Base-by-base conservation (phyloP, 2,329 filamentous ascomycete genomes). In the Didymosphaeria variabile region DNA sequence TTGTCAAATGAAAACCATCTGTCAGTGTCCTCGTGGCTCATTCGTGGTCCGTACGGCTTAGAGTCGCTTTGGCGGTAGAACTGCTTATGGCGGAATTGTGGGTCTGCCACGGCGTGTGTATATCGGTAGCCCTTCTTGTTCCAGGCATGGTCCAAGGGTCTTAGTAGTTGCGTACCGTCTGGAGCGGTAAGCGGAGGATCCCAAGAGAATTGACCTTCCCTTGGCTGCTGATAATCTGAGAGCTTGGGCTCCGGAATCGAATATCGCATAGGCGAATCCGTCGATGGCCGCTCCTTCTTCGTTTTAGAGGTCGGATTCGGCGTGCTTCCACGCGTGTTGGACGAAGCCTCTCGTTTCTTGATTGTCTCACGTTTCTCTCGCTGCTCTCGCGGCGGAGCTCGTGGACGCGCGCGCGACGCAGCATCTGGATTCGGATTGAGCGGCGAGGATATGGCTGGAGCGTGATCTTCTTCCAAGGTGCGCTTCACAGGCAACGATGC, bases 11-110 rank as follows among this genome's bases (percentile, higher is more conserved):
- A 91, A 76, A 97, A 91, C 75, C 92, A 91, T 10, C 90, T 88
- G 36, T 94, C 92, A 36, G 91, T 90, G 79, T 99, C 95, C 76
- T 98, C 94, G 73, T 95, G 97, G 80, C 91, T 96, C 77, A 99
- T 90, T 58, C 93, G 90, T 5, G 95, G 87, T 34, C 90, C 88
- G 72, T 92, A 94, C 0, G 96, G 95, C 61, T 89, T 88, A 6
- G 92, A 88, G 74, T 98, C 95, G 46, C 93, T 95, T 62, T 93
- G 90, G 62, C 94, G 90, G 79, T 97, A 97, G 82, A 91, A 95
- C 71, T 96, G 87, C 65, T 89, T 93, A 65, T 93, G 92, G 7
- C 92, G 90, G 72, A 97, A 97, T 21, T 87, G 84, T 1, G 93
- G 93, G 68, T 97, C 94, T 67, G 93, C 93, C 67, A 97, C 94